These are phyloP conservation scores for Cyclotella kingstonii DNA, from an alignment of 108 stramenopile genomes.

Conservation along the genomic window DNA sequence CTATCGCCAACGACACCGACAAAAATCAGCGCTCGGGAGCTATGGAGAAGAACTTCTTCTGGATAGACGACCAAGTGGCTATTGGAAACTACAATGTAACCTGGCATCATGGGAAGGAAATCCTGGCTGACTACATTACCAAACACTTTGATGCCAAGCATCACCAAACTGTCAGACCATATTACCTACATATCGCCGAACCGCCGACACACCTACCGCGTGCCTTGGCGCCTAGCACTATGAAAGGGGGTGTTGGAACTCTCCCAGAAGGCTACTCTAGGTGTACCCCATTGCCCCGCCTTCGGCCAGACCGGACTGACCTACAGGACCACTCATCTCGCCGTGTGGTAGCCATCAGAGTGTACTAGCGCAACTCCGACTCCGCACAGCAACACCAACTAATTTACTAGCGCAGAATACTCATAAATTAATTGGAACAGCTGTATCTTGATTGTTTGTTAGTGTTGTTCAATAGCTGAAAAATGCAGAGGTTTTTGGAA, in stretches of 20 bases:
- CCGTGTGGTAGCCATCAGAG: no score
- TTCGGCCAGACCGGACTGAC: no score
- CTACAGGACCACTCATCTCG: no score
- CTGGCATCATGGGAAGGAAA: constrained; percentile 5
- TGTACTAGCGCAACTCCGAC: no score
- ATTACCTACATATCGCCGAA: not conserved
- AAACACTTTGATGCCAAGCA: not conserved
- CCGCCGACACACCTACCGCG: not conserved
- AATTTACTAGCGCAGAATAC: no score
- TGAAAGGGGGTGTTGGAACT: not conserved
- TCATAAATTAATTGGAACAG: no score
- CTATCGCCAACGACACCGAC: constrained; percentile 11
- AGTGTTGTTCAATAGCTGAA: no score
- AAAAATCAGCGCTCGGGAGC: constrained; percentile 1
- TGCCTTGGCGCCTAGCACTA: not conserved
- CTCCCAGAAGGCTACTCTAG: not conserved
- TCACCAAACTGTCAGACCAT: not conserved
- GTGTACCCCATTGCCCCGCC: no score
- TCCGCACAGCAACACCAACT: no score
- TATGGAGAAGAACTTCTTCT: constrained; percentile 10
- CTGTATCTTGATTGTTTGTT: no score
- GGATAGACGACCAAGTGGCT: constrained; percentile 4
- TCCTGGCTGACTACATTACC: not conserved
- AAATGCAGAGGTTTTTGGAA: no score
- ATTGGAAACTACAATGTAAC: not conserved